Evolutionary conservation across 805 yeast species (phyloP), one percentile per base, ranked within the genome.

Genomic region (Metschnikowia amazonensis): DNA sequence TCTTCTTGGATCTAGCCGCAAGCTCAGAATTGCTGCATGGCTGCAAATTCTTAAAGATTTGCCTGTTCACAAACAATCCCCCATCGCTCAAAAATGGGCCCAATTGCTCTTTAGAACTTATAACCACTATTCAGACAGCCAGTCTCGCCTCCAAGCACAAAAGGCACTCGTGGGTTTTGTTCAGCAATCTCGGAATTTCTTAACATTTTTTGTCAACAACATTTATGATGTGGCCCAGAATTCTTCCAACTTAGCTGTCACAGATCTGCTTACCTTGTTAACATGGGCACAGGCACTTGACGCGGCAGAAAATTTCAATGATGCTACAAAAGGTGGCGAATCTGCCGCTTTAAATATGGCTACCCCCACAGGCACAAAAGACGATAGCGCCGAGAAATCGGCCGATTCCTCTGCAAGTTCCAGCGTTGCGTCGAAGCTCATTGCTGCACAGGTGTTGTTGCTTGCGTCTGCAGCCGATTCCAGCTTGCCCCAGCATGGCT

Each of bases 241-340:
- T 25, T 55, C 72, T n/a, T 20, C 43, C 38, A 53, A 52, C 31
- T 68, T 75, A 47, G 85, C 92, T 1, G 60, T 75, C 4, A 67
- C 78, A 2, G 87, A 81, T 60, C 67, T 81, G 48, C 59, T 81
- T 51, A 74, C 82, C 24, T 62, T 85, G 21, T 65, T 85, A 33
- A 70, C 72, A 14, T 85, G 90, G 89, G 63, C 71, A 4, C 36
- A 39, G n/a, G 35, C 20, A 23, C 42, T 39, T 20, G 29, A 31
- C 9, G 41, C 25, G 7, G 10, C 18, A 10, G 25, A 4, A 20
- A 37, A 37, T 37, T 27, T 33, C 41, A 17, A 9, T 4, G 33
- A 28, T 1, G 14, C 11, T 3, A 11, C 9, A 18, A 10, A 16
- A 9, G 16, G 11, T 16, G 18, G 18, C 25, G 27, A n/a, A 20